phyloP scores from a whole-genome alignment of 2,329 filamentous ascomycete species.

The Thermochaetoides dissita region DNA sequence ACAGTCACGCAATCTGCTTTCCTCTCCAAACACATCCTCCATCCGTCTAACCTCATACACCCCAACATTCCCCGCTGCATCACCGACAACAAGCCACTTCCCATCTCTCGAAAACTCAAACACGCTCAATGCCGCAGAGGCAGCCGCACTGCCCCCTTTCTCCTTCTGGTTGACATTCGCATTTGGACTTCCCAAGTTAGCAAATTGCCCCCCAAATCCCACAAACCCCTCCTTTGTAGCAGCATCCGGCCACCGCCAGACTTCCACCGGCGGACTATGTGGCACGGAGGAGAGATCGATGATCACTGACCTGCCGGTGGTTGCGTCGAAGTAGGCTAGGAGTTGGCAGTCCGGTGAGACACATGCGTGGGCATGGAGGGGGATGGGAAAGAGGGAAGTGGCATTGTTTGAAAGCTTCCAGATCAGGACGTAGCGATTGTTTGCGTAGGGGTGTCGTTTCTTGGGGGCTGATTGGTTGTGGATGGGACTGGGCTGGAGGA shows the following conservation, averaged over 20 bases:
- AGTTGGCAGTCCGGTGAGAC: constrained; percentile 15
- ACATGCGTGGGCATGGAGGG: constrained; percentile 13
- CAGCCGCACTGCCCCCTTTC: background rate
- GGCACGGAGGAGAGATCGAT: constrained; percentile 6
- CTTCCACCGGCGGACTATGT: constrained; percentile 4
- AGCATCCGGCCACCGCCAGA: constrained; percentile 15
- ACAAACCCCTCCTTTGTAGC: constrained; percentile 2
- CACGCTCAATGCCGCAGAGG: constrained; percentile 4
- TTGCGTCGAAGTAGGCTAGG: constrained; percentile 15
- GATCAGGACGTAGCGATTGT: constrained; percentile 11
- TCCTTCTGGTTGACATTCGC: background rate
- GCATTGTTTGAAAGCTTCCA: constrained; percentile 14
- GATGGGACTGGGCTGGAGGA: background rate
- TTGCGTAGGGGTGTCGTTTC: background rate
- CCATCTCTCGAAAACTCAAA: constrained; percentile 16
- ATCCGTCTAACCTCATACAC: constrained; percentile 11
- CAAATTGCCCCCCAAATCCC: constrained; percentile 5
- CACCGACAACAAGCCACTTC: constrained; percentile 11
- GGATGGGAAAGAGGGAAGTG: constrained; percentile 14
- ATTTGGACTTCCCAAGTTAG: constrained; percentile 9
- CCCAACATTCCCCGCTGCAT: constrained; percentile 9
- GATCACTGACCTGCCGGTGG: constrained; percentile 7
- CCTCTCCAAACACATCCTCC: background rate
- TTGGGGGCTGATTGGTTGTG: background rate
- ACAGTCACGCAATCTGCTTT: background rate